phyloP scores from a whole-genome alignment of 495 filamentous ascomycete species.

The Talaromyces nanjingensis region DNA sequence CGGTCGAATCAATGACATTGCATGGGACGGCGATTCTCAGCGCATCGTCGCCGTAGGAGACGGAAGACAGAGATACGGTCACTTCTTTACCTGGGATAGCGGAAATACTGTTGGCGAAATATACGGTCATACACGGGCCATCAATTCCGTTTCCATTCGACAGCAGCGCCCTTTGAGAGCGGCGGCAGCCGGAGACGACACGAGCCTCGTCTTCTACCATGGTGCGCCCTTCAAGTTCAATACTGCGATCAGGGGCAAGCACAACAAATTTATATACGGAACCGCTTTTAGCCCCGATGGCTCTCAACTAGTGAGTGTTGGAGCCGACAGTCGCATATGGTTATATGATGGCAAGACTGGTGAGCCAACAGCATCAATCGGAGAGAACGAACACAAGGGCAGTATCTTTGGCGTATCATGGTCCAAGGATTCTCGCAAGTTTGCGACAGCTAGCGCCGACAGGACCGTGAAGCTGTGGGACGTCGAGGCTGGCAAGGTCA shows the following conservation, averaged over 20 bases:
- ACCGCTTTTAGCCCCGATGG: constrained; percentile 90
- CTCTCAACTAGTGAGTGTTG: constrained; percentile 73
- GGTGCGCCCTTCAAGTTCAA: constrained; percentile 94
- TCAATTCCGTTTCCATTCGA: constrained; percentile 86
- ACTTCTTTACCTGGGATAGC: constrained; percentile 90
- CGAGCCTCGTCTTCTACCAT: constrained; percentile 81
- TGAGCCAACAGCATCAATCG: constrained; percentile 67
- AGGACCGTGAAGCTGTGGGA: constrained; percentile 90
- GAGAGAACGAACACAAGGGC: constrained; percentile 79
- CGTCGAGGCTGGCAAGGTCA: constrained; percentile 65
- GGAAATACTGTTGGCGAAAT: constrained; percentile 95
- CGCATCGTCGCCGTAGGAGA: constrained; percentile 94
- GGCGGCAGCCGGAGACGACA: constrained; percentile 85
- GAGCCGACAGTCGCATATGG: constrained; percentile 82
- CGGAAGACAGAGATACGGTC: constrained; percentile 87
- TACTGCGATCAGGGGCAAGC: constrained; percentile 63
- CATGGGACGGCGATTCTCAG: constrained; percentile 96
- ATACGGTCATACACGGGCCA: constrained; percentile 76
- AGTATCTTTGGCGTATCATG: constrained; percentile 90
- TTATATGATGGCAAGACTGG: constrained; percentile 94
- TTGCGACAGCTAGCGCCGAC: constrained; percentile 89
- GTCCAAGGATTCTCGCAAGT: constrained; percentile 79
- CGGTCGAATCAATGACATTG: constrained; percentile 89
- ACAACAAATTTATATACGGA: constrained; percentile 83
- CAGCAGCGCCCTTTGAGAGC: constrained; percentile 85